Conservation (phyloP, 306 rosid genomes). For the Cucumis sativus region DNA sequence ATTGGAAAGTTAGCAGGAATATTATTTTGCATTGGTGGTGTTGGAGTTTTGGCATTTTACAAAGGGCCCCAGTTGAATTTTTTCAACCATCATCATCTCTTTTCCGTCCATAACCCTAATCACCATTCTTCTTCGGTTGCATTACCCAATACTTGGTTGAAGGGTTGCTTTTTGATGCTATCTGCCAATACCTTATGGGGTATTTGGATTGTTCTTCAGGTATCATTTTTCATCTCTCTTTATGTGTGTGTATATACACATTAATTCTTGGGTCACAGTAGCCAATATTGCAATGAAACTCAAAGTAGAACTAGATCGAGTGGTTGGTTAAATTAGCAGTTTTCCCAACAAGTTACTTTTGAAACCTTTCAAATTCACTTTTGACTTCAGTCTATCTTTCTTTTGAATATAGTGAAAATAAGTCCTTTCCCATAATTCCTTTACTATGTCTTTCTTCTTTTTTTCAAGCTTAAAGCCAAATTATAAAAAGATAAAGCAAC, state of each 20-base stretch:
- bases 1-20: constrained; percentile 55
- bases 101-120: constrained; percentile 16
- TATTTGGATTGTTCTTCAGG: constrained; percentile 75
- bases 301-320: too few relatives aligned
- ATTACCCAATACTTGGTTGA: constrained; percentile 41
- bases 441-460: not conserved
- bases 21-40: constrained; percentile 48
- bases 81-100: constrained; percentile 18
- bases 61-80: constrained; percentile 53
- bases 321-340: too few relatives aligned
- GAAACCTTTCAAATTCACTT: not conserved
- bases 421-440: not conserved
- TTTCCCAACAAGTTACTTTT: not conserved
- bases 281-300: too few relatives aligned
- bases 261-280: too few relatives aligned
- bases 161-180: constrained; percentile 79
- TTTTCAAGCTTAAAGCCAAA: not conserved
- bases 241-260: too few relatives aligned
- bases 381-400: not conserved
- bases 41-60: constrained; percentile 47
- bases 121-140: not conserved
- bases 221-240: not conserved
- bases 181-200: constrained; percentile 60
- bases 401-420: not conserved
- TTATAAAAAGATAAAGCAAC: not conserved